A percentile compares a stretch with the other conserved stretches of the same genome.
These are phyloP conservation scores for Debaryomycetaceae sp. DNA, from an alignment of 1,139 yeast genomes.

Conservation along the genomic window DNA sequence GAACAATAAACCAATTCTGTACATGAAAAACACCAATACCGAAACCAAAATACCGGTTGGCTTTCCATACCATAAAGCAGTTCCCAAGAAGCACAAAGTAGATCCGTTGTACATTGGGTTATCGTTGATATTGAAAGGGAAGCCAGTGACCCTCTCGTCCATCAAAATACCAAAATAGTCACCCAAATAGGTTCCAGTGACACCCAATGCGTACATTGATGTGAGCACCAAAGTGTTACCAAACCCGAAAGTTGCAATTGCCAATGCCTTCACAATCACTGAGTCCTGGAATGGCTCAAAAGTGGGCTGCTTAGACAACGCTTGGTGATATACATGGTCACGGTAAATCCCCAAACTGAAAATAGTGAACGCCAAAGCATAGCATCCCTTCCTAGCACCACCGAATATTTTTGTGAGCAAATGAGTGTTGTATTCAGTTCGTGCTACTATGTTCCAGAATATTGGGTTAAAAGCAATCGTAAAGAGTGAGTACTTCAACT, in stretches of 20 bases:
- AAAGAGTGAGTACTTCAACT: conserved; percentile 38
- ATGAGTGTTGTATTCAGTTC: conserved; percentile 76
- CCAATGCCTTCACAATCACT: conserved; percentile 30
- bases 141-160: conserved; percentile 85
- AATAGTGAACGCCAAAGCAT: conserved; percentile 73
- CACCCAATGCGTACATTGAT: conserved; percentile 93
- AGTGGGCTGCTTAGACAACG: conserved; percentile 47
- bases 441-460: conserved; percentile 92
- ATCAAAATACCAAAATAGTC: conserved; percentile 96
- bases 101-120: conserved; percentile 98
- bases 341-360: conserved; percentile 81
- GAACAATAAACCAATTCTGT: conserved; percentile 74
- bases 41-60: conserved; percentile 83
- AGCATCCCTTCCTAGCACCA: conserved; percentile 74
- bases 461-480: conserved; percentile 88
- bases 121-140: conserved; percentile 86
- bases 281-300: conserved; percentile 49
- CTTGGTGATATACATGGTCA: conserved; percentile 71
- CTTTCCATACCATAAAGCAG: conserved; percentile 84
- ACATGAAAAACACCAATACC: conserved; percentile 73
- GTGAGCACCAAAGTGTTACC: conserved; percentile 80
- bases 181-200: conserved; percentile 94
- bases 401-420: conserved; percentile 71
- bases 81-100: conserved; percentile 82
- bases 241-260: conserved; percentile 43